Conservation (phyloP, 1,284 basidiomycete genomes). For the Takashimella koratensis region DNA sequence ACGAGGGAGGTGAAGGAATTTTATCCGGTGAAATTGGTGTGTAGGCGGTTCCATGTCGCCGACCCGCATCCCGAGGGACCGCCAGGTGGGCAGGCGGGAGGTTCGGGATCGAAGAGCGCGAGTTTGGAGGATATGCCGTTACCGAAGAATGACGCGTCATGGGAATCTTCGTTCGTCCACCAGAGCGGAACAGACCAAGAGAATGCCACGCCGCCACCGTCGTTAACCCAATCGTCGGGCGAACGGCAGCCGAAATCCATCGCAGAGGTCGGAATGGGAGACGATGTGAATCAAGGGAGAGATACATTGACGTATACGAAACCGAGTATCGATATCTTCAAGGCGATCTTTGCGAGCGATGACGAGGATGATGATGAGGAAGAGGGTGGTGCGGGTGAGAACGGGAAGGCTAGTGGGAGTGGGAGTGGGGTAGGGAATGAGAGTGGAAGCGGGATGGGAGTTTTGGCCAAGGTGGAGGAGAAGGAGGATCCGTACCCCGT, state of each 20-base stretch:
- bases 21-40: slow-evolving; percentile 76
- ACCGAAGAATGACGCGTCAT: slow-evolving; percentile 36
- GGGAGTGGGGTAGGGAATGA: too few species aligned
- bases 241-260: slow-evolving; percentile 31
- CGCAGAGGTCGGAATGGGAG: slow-evolving; percentile 77
- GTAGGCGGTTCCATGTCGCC: slow-evolving; percentile 90
- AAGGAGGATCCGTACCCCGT: slow-evolving; percentile 16
- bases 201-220: background rate
- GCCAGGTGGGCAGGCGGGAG: slow-evolving; percentile 13
- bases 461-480: slow-evolving; percentile 4
- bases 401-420: background rate
- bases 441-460: too few species aligned
- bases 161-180: slow-evolving; percentile 42
- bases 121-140: slow-evolving; percentile 13
- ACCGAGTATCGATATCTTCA: slow-evolving; percentile 89
- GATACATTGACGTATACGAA: slow-evolving; percentile 83
- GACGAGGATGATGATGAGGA: slow-evolving; percentile 74
- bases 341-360: slow-evolving; percentile 88
- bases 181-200: slow-evolving; percentile 16
- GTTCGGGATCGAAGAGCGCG: slow-evolving; percentile 6
- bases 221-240: background rate
- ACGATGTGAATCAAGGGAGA: slow-evolving; percentile 78
- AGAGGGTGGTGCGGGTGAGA: slow-evolving; percentile 41
- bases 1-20: slow-evolving; percentile 72
- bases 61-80: slow-evolving; percentile 64